Base-by-base conservation (phyloP, 2,329 filamentous ascomycete genomes). In the Ascomycota sp. region DNA sequence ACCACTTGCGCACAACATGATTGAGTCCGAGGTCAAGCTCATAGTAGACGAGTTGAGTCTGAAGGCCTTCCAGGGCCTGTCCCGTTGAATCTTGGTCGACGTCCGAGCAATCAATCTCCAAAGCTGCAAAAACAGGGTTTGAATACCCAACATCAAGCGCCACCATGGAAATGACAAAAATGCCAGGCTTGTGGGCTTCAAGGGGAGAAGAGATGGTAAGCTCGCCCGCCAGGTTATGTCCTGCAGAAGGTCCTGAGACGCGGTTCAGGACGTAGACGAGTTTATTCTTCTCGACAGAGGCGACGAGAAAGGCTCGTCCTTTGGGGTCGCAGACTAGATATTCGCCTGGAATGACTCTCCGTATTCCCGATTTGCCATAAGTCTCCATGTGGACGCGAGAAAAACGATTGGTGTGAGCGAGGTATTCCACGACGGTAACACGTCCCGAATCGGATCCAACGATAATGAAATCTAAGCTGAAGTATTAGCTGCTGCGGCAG, bases 241-340 rank as follows among this genome's bases (percentile, higher is more conserved):
- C 37, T 6, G 32, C 26, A 13, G 27, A 7, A 9, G 31, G 26
- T 5, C 95, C 82, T 3, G 83, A 71, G 57, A 92, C 92, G 42
- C 91, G 76, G 55, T 95, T 95, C 44, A 98, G 66, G 47, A 98
- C 86, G 57, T 98, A 99, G 44, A 98, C 89, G 36, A 99, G 76
- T 61, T 98, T 98, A 61, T 95, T 98, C 68, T 98, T 98, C 59
- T 99, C 91, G 36, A 86, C 68, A 6, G 84, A 86, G 8, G 89
- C 83, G 39, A 95, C 80, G 50, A 99, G 66, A 50, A 86, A 92
- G 36, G 91, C 91, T 59, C 89, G 73, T 36, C 89, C 89, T 55
- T 92, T 92, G 25, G 89, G 89, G 48, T 99, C 89, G 34, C 82
- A 81, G 6, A 86, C 89, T 25, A 99, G 68, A 49, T 93, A 98